Conservation (phyloP, 305 asterid species). For the Fraxinus angustifolia region DNA sequence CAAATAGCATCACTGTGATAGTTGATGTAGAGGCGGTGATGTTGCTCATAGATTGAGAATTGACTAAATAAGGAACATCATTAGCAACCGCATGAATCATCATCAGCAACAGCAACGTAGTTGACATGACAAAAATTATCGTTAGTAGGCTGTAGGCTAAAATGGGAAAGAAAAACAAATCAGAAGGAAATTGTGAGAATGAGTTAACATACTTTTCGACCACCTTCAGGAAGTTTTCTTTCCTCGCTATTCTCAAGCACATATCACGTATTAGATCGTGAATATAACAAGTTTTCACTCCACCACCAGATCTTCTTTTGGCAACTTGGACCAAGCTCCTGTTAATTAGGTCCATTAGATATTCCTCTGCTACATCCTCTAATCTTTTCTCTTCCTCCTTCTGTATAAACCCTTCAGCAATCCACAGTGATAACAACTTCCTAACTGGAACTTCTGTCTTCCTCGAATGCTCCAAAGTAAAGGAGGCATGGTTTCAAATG, state of each 20-base stretch:
- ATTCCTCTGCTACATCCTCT: background rate
- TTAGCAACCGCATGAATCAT: background rate
- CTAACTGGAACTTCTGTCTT: conserved; percentile 9
- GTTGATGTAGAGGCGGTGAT: background rate
- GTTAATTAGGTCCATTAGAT: conserved; percentile 10
- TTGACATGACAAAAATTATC: background rate
- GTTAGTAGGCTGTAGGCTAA: background rate
- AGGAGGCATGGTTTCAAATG: conserved; percentile 15
- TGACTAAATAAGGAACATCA: background rate
- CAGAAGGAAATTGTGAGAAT: background rate
- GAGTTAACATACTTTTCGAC: background rate
- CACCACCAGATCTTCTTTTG: background rate
- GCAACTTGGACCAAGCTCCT: conserved; percentile 11
- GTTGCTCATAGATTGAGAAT: background rate
- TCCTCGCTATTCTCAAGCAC: conserved; percentile 1
- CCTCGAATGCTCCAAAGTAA: background rate
- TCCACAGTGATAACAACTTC: conserved; percentile 19
- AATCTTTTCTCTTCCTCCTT: background rate
- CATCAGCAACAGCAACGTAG: background rate
- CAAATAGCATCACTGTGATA: background rate
- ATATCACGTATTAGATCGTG: conserved; percentile 13
- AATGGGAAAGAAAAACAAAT: background rate
- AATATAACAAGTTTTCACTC: background rate
- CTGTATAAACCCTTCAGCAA: conserved; percentile 17
- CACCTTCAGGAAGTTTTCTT: conserved; percentile 8